Percentiles rank a stretch among this genome's conserved stretches.
Evolutionary conservation across 352 stramenopile species (phyloP).

Genomic region (Salisapilia sapeloensis): DNA sequence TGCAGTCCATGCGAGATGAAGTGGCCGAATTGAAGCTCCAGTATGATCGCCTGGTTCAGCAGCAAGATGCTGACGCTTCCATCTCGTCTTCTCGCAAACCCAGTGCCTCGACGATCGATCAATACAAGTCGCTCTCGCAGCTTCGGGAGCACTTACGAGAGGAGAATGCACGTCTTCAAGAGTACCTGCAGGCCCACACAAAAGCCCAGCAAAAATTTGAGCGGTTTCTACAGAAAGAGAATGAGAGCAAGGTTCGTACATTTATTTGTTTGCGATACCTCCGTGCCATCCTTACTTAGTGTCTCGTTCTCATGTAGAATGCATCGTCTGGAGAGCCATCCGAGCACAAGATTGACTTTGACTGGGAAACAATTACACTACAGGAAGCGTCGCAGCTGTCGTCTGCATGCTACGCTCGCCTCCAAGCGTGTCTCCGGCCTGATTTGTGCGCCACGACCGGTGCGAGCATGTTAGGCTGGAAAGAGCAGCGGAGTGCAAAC

Average conservation of each 20-base stretch:
- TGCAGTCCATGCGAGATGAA: constrained; percentile 7
- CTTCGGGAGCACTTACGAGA: constrained; percentile 25
- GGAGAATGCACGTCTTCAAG: constrained; percentile 29
- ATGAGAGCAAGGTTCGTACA: constrained; percentile 13
- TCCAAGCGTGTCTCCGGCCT: constrained; percentile 19
- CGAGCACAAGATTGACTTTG: constrained; percentile 2
- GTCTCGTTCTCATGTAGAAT: constrained; percentile 3
- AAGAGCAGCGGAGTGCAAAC: constrained; percentile 18
- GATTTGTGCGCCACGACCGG: constrained; percentile 22
- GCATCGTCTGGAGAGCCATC: constrained; percentile 1
- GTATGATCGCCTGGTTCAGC: constrained; percentile 4
- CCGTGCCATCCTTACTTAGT: constrained; percentile 2
- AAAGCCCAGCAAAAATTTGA: constrained; percentile 22
- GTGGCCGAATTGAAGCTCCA: constrained; percentile 6
- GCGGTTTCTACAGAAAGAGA: constrained; percentile 15
- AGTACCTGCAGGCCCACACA: constrained; percentile 16
- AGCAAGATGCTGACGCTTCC: constrained; percentile 5
- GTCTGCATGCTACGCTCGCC: background rate
- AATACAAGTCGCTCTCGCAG: constrained; percentile 29
- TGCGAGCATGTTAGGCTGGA: constrained; percentile 29
- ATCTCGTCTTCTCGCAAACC: constrained; percentile 1
- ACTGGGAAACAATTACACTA: too few relatives aligned
- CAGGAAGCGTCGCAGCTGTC: constrained; percentile 3
- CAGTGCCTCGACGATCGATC: constrained; percentile 6
- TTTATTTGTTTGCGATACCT: constrained; percentile 10